Evolutionary conservation across 2,329 filamentous ascomycete species (phyloP).

Genomic region (Fusarium fujikuroi): DNA sequence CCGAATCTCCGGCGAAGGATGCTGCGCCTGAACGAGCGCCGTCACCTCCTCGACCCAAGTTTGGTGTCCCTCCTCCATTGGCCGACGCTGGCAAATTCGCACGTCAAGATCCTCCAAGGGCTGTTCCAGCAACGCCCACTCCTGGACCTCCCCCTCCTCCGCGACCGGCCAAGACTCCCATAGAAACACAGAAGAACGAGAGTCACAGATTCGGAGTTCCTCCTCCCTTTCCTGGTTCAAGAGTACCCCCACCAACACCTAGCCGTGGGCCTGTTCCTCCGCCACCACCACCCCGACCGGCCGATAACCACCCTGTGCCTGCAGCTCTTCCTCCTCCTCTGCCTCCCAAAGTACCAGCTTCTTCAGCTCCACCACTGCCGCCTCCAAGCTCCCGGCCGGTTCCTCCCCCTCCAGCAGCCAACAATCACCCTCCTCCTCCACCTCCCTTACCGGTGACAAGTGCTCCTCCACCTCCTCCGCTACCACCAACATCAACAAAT

Average conservation of each 20-base stretch:
- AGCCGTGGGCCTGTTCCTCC: constrained; percentile 77
- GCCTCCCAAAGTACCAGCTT: constrained; percentile 60
- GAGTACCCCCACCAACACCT: constrained; percentile 79
- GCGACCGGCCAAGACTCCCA: constrained; percentile 72
- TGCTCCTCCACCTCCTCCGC: constrained; percentile 51
- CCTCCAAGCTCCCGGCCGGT: constrained; percentile 63
- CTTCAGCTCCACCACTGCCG: constrained; percentile 60
- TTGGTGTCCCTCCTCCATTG: constrained; percentile 87
- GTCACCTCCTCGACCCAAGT: constrained; percentile 75
- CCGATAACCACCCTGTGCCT: constrained; percentile 44
- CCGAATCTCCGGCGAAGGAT: constrained; percentile 52
- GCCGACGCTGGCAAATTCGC: constrained; percentile 91
- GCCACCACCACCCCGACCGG: constrained; percentile 67
- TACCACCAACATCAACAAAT: constrained; percentile 42
- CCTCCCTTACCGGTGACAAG: constrained; percentile 55
- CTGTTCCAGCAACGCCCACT: constrained; percentile 42
- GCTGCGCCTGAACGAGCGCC: constrained; percentile 72
- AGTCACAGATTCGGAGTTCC: constrained; percentile 77
- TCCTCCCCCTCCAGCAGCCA: constrained; percentile 60
- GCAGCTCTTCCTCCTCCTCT: constrained; percentile 55
- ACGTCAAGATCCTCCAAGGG: constrained; percentile 56
- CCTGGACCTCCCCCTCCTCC: constrained; percentile 52
- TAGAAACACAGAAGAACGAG: constrained; percentile 65
- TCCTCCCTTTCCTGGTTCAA: constrained; percentile 79
- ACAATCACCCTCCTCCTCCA: constrained; percentile 52